A percentile compares a stretch with the other conserved stretches of the same genome.
phyloP scores from a whole-genome alignment of 2,329 filamentous ascomycete genomes.

The Didymosphaeria variabile region DNA sequence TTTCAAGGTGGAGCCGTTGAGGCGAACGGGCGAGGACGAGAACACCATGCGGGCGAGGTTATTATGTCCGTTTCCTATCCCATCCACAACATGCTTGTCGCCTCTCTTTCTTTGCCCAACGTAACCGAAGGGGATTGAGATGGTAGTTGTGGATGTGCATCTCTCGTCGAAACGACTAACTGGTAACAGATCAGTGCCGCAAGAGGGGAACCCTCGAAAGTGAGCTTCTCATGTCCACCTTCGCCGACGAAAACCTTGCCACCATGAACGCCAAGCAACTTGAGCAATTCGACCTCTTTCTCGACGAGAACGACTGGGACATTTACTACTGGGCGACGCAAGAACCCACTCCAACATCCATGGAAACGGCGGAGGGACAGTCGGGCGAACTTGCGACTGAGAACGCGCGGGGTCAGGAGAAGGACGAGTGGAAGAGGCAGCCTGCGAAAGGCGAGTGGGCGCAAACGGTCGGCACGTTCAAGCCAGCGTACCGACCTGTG shows the following conservation, averaged over 20 bases:
- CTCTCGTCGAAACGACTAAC: slow-evolving; percentile 20
- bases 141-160: slow-evolving; percentile 12
- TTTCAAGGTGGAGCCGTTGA: slow-evolving; percentile 90
- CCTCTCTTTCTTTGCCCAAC: slow-evolving; percentile 6
- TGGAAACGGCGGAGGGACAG: slow-evolving; percentile 64
- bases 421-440: slow-evolving; percentile 60
- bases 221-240: slow-evolving; percentile 95
- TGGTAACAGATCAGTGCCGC: slow-evolving; percentile 82
- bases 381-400: slow-evolving; percentile 55
- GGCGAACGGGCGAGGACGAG: slow-evolving; percentile 81
- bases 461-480: slow-evolving; percentile 93
- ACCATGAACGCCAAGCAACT: slow-evolving; percentile 79
- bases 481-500: slow-evolving; percentile 90
- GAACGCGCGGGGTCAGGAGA: slow-evolving; percentile 56
- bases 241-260: slow-evolving; percentile 80
- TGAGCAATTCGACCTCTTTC: slow-evolving; percentile 85
- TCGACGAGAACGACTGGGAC: slow-evolving; percentile 99
- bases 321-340: slow-evolving; percentile 99
- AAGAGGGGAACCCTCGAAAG: slow-evolving; percentile 96
- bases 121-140: background rate
- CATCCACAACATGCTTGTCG: slow-evolving; percentile 12
- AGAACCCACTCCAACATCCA: slow-evolving; percentile 69
- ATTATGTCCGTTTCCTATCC: slow-evolving; percentile 64
- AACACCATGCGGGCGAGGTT: slow-evolving; percentile 89
- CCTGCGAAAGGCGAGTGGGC: slow-evolving; percentile 84